Conservation (phyloP, 805 yeast species). For the Cyberlindnera nakhonratchasimensis region DNA sequence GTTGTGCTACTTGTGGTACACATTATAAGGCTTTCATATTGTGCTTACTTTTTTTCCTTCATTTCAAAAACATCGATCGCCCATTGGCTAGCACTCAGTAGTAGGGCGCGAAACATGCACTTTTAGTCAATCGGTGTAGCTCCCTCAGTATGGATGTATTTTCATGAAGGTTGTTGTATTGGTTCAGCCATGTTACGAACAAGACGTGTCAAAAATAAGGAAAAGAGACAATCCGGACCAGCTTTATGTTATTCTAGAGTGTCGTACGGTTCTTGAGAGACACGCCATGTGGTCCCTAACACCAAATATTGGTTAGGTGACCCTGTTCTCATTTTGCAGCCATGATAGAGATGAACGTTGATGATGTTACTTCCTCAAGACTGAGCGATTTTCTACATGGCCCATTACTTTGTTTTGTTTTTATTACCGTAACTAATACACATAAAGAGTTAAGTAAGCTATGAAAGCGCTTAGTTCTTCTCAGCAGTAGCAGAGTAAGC, state of each 20-base stretch:
- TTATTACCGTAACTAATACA: constrained; percentile 7
- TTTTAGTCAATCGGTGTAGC: no score
- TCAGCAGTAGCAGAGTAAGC: constrained; percentile 18
- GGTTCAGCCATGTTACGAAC: no score
- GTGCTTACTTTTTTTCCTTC: constrained; percentile 14
- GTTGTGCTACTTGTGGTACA: neutral
- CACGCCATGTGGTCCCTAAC: neutral
- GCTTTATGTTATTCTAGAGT: neutral
- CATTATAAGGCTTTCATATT: neutral
- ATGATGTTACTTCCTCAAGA: no score
- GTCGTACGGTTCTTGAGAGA: constrained; percentile 1
- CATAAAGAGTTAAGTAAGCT: constrained; percentile 1
- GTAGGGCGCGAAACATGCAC: constrained; percentile 1
- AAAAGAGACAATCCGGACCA: no score
- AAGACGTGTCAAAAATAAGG: no score
- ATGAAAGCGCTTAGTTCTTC: constrained; percentile 16
- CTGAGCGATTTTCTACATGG: no score
- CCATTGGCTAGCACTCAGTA: constrained; percentile 12
- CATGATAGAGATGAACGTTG: neutral
- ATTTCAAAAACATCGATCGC: constrained; percentile 10
- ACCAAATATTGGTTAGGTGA: neutral
- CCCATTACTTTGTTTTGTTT: neutral
- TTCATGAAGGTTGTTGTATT: no score
- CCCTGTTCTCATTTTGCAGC: neutral
- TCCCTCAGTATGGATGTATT: no score